Percentiles rank a stretch among this genome's conserved stretches.
Evolutionary conservation across 139 green algal genomes (phyloP).

Genomic region (Closterium sp.): DNA sequence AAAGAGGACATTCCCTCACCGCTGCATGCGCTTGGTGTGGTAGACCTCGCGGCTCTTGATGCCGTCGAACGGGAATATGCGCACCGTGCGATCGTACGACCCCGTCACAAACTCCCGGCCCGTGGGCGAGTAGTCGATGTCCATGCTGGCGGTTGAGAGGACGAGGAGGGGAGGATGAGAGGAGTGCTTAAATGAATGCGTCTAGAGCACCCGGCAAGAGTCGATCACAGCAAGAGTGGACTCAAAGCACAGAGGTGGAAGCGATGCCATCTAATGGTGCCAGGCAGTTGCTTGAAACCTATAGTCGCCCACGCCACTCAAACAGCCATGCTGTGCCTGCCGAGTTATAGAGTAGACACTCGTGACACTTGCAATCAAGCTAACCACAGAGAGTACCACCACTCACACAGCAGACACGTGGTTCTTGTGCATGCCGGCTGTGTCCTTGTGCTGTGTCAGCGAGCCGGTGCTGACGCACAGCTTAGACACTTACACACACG

Average conservation of each 20-base stretch:
- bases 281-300: no score
- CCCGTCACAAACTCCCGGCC: conserved; percentile 96
- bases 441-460: no score
- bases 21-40: conserved; percentile 95
- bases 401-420: conserved; percentile 54
- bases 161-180: no score
- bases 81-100: conserved; percentile 87
- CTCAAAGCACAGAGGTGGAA: no score
- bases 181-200: no score
- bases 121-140: conserved; percentile 96
- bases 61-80: conserved; percentile 88
- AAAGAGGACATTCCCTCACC: neutral
- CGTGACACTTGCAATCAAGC: neutral
- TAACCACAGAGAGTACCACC: neutral
- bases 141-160: conserved; percentile 64
- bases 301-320: no score
- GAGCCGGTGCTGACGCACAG: conserved; percentile 65
- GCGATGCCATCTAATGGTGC: no score
- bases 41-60: conserved; percentile 86
- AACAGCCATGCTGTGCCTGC: no score
- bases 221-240: no score
- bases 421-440: conserved; percentile 91
- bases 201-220: no score
- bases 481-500: no score
- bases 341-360: no score